Percentiles rank a stretch among this genome's conserved stretches.
Conservation (phyloP, 352 stramenopile species). For the Pythium apleroticum region DNA sequence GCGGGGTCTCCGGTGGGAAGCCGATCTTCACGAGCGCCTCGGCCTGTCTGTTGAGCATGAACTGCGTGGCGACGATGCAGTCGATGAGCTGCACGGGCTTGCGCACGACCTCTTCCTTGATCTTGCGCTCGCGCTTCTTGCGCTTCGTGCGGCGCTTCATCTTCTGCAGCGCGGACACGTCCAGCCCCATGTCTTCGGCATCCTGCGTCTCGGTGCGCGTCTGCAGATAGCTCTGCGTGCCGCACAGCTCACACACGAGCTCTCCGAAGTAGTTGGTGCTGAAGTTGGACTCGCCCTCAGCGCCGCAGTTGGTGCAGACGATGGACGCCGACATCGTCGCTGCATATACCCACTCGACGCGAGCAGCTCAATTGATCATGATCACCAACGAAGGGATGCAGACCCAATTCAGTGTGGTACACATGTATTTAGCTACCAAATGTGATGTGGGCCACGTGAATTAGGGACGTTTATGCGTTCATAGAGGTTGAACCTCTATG, state of each 20-base stretch:
- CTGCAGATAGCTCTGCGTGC: conserved; percentile 82
- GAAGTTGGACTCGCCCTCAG: conserved; percentile 73
- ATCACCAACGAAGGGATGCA: conserved; percentile 17
- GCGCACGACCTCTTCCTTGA: conserved; percentile 10
- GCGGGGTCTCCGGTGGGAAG: conserved; percentile 40
- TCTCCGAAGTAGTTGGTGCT: conserved; percentile 85
- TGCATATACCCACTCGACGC: not conserved
- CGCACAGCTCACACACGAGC: conserved; percentile 83
- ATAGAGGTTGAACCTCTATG: conserved; percentile 4
- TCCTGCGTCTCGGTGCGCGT: conserved; percentile 82
- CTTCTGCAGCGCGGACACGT: conserved; percentile 33
- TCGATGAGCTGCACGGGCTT: conserved; percentile 48
- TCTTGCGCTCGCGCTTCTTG: conserved; percentile 35
- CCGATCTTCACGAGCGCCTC: conserved; percentile 43
- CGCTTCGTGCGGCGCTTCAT: conserved; percentile 41
- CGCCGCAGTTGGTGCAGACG: conserved; percentile 77
- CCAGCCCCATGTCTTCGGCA: conserved; percentile 67
- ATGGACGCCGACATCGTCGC: conserved; percentile 32
- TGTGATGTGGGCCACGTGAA: conserved; percentile 7
- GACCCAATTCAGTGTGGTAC: not conserved
- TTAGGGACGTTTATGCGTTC: not conserved
- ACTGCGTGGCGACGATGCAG: conserved; percentile 62
- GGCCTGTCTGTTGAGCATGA: conserved; percentile 55
- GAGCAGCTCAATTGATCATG: not conserved
- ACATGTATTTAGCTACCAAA: not conserved